Percentiles rank a stretch among this genome's conserved stretches.
Conservation (phyloP, 768 basidiomycete genomes). For the Suillus luteus region DNA sequence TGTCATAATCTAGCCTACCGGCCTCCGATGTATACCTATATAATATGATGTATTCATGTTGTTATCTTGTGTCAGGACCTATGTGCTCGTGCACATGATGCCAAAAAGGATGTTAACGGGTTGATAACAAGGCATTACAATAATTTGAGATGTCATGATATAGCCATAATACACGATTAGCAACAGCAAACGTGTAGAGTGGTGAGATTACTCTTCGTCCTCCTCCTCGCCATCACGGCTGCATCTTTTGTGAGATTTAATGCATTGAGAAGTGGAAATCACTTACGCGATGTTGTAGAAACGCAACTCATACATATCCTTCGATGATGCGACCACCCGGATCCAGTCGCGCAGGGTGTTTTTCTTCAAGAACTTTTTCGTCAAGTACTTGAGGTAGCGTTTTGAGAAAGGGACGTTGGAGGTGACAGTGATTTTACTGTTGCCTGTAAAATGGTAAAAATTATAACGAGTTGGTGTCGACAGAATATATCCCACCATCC, state of each 20-base stretch:
- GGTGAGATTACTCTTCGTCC: slow-evolving; percentile 44
- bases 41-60: neutral
- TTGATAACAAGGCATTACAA: neutral
- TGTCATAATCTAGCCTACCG: neutral
- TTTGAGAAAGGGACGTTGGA: slow-evolving; percentile 93
- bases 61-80: neutral
- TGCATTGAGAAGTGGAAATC: neutral
- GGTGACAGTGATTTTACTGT: slow-evolving; percentile 81
- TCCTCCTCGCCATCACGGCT: slow-evolving; percentile 57
- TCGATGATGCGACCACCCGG: slow-evolving; percentile 88
- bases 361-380: slow-evolving; percentile 99
- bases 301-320: slow-evolving; percentile 91
- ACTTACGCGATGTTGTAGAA: slow-evolving; percentile 93
- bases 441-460: slow-evolving; percentile 44
- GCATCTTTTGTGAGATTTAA: slow-evolving; percentile 15
- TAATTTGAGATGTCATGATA: slow-evolving; percentile 4
- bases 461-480: slow-evolving; percentile 2
- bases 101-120: neutral
- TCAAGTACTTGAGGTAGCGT: slow-evolving; percentile 97
- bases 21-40: neutral
- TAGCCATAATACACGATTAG: slow-evolving; percentile 9
- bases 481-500: slow-evolving; percentile 58
- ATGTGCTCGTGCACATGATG: slow-evolving; percentile 1
- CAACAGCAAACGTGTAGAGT: neutral
- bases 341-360: slow-evolving; percentile 96